phyloP scores from a whole-genome alignment of 495 filamentous ascomycete genomes.

The Pyrenopolyporus hunteri region DNA sequence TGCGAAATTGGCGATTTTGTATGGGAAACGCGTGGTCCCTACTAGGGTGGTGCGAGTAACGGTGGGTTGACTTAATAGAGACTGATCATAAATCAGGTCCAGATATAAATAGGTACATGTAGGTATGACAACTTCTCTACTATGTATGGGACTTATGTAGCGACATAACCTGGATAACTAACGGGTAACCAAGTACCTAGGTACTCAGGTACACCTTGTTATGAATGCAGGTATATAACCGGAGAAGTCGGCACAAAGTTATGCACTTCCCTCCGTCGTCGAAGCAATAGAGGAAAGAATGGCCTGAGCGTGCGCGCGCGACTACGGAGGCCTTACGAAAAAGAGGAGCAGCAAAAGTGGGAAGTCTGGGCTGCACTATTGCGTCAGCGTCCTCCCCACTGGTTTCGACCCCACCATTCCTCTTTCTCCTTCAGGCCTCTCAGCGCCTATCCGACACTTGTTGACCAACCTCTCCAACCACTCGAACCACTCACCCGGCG shows the following conservation, averaged over 20 bases:
- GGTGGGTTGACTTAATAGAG: too few species aligned
- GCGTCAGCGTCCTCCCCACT: constrained; percentile 36
- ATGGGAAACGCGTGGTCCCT: too few species aligned
- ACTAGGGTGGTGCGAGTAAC: too few species aligned
- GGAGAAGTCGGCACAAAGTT: constrained; percentile 21
- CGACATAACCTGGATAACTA: too few species aligned
- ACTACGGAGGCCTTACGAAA: constrained; percentile 26
- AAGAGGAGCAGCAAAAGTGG: constrained; percentile 5
- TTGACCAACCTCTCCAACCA: constrained; percentile 26
- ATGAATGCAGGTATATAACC: not conserved
- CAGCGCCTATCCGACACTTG: constrained; percentile 26
- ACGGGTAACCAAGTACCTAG: not conserved
- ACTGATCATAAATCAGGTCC: too few species aligned
- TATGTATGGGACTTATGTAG: too few species aligned
- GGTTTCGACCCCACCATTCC: constrained; percentile 38
- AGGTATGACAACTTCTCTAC: too few species aligned
- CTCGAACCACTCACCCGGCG: constrained; percentile 6
- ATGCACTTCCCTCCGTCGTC: too few species aligned
- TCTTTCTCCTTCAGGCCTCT: constrained; percentile 14
- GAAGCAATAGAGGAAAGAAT: not conserved
- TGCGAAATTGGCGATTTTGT: too few species aligned
- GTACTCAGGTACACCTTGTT: constrained; percentile 3
- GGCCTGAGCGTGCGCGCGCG: constrained; percentile 17
- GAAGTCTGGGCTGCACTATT: constrained; percentile 32
- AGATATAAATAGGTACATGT: too few species aligned